Conservation (phyloP, 495 filamentous ascomycete genomes). For the Amphirosellinia nigrospora region DNA sequence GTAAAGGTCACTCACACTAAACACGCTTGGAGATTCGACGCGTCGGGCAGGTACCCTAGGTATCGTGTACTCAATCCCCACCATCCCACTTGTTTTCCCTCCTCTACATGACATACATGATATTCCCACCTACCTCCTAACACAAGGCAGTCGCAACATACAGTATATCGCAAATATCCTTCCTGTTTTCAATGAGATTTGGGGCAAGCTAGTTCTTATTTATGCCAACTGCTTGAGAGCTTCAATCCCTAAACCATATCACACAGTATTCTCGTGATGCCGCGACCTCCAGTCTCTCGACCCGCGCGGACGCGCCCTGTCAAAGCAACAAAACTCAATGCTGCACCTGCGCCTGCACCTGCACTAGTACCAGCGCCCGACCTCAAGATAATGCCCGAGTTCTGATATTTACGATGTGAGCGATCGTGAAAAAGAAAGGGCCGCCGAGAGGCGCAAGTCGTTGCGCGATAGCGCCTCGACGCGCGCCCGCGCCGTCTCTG, state of each 20-base stretch:
- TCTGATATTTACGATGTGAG: slow-evolving; percentile 55
- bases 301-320: slow-evolving; percentile 43
- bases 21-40: slow-evolving; percentile 23
- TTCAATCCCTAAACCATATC: neutral
- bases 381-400: slow-evolving; percentile 25
- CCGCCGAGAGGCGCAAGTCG: slow-evolving; percentile 33
- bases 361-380: slow-evolving; percentile 24
- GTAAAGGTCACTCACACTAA: slow-evolving; percentile 15
- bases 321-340: slow-evolving; percentile 28
- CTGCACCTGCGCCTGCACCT: slow-evolving; percentile 4
- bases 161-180: neutral
- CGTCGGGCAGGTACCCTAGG: slow-evolving; percentile 10
- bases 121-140: too few relatives aligned
- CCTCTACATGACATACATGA: neutral
- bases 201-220: neutral
- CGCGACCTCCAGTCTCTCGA: slow-evolving; percentile 50
- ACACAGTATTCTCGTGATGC: slow-evolving; percentile 39
- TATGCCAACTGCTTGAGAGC: neutral
- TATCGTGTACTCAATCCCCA: slow-evolving; percentile 19
- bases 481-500: neutral
- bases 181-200: neutral
- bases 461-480: slow-evolving; percentile 24
- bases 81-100: slow-evolving; percentile 15
- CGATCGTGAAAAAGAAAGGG: slow-evolving; percentile 50
- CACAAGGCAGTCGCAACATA: slow-evolving; percentile 1